A percentile compares a stretch with the other conserved stretches of the same genome.
Conservation (phyloP, 306 rosid genomes). For the Citrullus mucosospermus region DNA sequence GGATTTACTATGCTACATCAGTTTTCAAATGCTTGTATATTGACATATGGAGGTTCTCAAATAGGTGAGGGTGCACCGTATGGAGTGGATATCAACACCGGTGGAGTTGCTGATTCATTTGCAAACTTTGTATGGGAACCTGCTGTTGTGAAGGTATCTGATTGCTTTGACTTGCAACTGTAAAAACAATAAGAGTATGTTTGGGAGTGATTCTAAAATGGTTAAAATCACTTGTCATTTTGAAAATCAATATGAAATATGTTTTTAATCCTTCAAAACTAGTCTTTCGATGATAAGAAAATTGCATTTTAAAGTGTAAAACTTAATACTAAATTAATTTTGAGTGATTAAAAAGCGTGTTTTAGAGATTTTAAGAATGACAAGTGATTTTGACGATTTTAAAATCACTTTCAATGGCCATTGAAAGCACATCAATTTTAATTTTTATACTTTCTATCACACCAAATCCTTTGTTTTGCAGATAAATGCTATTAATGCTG, state of each 20-base stretch:
- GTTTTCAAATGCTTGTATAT: background rate
- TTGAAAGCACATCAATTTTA: background rate
- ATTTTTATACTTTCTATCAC: background rate
- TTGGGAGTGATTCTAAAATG: too few species aligned
- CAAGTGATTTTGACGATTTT: too few species aligned
- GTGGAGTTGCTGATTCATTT: constrained; percentile 88
- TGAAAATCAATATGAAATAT: too few species aligned
- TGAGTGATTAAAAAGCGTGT: too few species aligned
- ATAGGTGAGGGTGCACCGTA: constrained; percentile 82
- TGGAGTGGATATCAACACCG: constrained; percentile 89
- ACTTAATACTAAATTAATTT: too few species aligned
- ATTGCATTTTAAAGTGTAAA: too few species aligned
- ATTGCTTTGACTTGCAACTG: background rate
- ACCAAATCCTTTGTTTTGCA: constrained; percentile 18
- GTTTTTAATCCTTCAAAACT: too few species aligned
- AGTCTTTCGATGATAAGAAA: too few species aligned
- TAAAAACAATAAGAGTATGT: background rate
- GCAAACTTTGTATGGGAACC: constrained; percentile 99
- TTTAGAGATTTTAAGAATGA: too few species aligned
- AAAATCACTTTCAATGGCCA: background rate
- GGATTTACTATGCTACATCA: background rate
- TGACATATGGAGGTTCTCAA: background rate
- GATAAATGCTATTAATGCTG: constrained; percentile 97
- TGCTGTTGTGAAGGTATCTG: constrained; percentile 76
- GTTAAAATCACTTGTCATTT: too few species aligned